Percentiles rank a stretch among this genome's conserved stretches.
Evolutionary conservation across 176 grass and related monocot species (phyloP).

Genomic region (Oryza meridionalis): DNA sequence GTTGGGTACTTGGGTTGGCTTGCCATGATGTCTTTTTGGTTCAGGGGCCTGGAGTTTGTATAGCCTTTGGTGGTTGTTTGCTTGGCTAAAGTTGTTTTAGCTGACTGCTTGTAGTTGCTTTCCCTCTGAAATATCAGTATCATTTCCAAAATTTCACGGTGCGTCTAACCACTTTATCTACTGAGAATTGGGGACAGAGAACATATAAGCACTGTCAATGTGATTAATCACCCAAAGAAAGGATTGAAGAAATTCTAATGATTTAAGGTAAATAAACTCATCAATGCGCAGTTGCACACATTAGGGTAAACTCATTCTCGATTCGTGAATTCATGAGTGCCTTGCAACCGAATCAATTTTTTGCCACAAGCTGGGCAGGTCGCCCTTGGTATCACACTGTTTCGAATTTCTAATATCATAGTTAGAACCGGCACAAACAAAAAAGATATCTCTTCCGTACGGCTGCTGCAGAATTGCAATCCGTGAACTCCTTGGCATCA

Average conservation of each 20-base stretch:
- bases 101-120: constrained; percentile 18
- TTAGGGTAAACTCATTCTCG: background rate
- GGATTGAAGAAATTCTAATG: background rate
- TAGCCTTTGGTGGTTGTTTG: constrained; percentile 21
- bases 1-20: constrained; percentile 29
- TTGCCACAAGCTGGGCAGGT: background rate
- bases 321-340: background rate
- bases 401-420: constrained; percentile 21
- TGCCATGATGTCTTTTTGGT: constrained; percentile 68
- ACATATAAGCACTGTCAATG: background rate
- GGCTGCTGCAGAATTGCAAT: constrained; percentile 8
- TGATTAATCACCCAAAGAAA: background rate
- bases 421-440: constrained; percentile 15
- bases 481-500: constrained; percentile 1
- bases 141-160: background rate
- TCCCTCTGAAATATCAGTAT: constrained; percentile 4
- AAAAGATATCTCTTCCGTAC: background rate
- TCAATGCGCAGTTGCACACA: background rate
- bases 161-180: background rate
- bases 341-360: background rate
- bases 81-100: constrained; percentile 50
- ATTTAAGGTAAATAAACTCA: background rate
- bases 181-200: background rate
- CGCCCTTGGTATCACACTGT: constrained; percentile 12
- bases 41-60: constrained; percentile 51